phyloP scores from a whole-genome alignment of 2,329 filamentous ascomycete genomes.

The Colletotrichum gloeosporioides region DNA sequence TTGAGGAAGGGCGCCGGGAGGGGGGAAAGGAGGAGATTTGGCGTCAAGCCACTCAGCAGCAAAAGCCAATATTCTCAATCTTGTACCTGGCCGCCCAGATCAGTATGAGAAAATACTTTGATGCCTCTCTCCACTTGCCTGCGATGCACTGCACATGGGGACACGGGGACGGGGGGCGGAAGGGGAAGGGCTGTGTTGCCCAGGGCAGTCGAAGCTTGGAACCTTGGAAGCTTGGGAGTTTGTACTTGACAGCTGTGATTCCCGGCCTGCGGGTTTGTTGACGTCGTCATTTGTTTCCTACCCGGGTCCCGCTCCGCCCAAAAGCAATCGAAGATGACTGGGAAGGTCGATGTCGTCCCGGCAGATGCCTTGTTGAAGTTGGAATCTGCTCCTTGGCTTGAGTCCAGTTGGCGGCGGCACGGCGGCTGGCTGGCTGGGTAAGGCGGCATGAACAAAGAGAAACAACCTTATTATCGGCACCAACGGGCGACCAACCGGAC shows the following conservation, averaged over 20 bases:
- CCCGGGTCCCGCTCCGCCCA: neutral
- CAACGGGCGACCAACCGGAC: neutral
- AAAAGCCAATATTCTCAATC: neutral
- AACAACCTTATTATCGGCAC: neutral
- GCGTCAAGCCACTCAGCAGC: conserved; percentile 17
- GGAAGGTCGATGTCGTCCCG: neutral
- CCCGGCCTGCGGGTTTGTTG: neutral
- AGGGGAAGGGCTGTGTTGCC: neutral
- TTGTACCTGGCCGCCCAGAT: neutral
- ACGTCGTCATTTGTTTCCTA: neutral
- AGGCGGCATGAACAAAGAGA: neutral
- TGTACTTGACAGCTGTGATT: neutral
- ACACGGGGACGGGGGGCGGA: neutral
- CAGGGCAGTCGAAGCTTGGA: neutral
- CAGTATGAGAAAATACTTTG: neutral
- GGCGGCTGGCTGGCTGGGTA: neutral
- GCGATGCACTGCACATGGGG: neutral
- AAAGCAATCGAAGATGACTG: neutral
- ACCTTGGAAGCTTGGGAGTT: neutral
- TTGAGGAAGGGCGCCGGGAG: neutral
- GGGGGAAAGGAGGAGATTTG: conserved; percentile 20
- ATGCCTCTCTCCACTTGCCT: neutral
- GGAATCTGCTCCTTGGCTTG: neutral
- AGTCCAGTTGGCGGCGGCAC: neutral
- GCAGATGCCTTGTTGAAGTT: neutral